These are phyloP conservation scores for Linnemannia hyalina DNA, from an alignment of 192 early-diverging fungal genomes.

Conservation along the genomic window DNA sequence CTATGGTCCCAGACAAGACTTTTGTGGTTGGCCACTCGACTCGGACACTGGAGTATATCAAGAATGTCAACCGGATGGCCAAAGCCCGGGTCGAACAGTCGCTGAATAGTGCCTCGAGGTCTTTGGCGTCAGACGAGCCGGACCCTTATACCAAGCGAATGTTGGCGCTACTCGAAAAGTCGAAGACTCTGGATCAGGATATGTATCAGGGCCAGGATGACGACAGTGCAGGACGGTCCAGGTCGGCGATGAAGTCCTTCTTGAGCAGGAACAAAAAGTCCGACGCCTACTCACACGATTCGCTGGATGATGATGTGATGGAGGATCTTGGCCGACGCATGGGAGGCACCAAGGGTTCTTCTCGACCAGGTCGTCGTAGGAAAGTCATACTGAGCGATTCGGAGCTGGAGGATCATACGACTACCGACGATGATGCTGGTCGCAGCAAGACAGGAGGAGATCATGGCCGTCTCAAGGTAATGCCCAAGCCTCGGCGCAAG, in stretches of 20 bases:
- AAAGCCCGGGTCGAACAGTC: constrained; percentile 12
- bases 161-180: constrained; percentile 20
- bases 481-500: constrained; percentile 4
- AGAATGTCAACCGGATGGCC: constrained; percentile 11
- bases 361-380: background rate
- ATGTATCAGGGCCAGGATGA: background rate
- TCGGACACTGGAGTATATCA: constrained; percentile 24
- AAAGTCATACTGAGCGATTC: background rate
- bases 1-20: constrained; percentile 4
- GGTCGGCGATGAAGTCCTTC: constrained; percentile 10
- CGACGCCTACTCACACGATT: background rate
- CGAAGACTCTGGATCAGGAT: background rate
- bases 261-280: constrained; percentile 12
- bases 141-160: constrained; percentile 30
- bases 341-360: background rate
- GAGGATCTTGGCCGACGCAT: constrained; percentile 3
- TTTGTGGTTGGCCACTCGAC: constrained; percentile 27
- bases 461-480: background rate
- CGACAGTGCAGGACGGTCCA: background rate
- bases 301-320: constrained; percentile 8
- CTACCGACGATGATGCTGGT: background rate
- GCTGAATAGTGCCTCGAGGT: background rate
- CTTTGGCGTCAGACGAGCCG: background rate
- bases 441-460: background rate
- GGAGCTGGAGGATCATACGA: background rate